Evolutionary conservation across 495 filamentous ascomycete species (phyloP), one percentile per base, ranked within the genome.

Genomic region (Talaromyces adpressus): DNA sequence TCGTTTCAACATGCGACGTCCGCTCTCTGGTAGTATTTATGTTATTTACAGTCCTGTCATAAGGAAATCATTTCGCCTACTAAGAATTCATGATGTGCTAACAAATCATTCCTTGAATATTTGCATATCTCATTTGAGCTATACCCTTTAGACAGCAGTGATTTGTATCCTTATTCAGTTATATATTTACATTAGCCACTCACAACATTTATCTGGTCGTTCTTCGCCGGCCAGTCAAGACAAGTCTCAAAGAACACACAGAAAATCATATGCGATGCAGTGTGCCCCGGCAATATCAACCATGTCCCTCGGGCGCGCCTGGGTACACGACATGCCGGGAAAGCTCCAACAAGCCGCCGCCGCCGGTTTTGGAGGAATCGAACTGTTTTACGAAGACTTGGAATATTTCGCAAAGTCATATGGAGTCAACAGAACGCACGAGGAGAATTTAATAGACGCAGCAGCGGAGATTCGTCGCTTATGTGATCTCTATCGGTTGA

Each of bases 361-460:
- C 36, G 79, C 88, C 64, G 89, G 89, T 20, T 86, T 89, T 72
- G 71, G 82, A 63, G 90, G 87, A 47, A 85, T 93, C 66, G 91
- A 93, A 72, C 79, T 92, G 36, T 92, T 91, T 79, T 86, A 87
- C 71, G 91, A 93, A 73, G 91, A 95, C 73, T 82, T 93, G 32
- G 76, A 83, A 64, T 82, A 85, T 85, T 65, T 57, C 14, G 49
- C 61, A 27, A 29, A 53, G 16, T 47, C 25, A 3, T 53, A 27
- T 39, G 59, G 59, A 52, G 34, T 53, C n/a, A 22, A 32, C 20
- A 18, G 30, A 18, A 57, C 51, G 18, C 32, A 49, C 14, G 47
- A 52, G 1, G 67, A 77, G 2, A 77, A 81, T 34, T 78, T 86
- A n/a, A 62, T 86, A 57, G 72, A 72, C 34, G 87, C 87, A 18